phyloP scores from a whole-genome alignment of 345 rosid genomes.

The Nasturtium officinale region DNA sequence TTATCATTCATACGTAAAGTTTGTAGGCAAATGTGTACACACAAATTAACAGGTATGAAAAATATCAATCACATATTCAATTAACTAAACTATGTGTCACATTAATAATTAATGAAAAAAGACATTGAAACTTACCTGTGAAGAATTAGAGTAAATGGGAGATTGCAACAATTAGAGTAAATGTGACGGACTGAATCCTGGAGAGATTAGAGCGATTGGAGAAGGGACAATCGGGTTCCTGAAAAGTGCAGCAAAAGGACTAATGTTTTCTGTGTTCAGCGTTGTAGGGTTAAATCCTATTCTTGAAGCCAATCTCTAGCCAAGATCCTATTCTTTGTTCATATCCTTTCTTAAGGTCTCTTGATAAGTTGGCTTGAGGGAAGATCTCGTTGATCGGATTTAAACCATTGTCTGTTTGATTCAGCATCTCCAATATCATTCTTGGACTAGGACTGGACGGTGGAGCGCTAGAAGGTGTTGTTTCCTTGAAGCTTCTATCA shows the following conservation, averaged over 20 bases:
- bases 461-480: background rate
- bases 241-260: constrained; percentile 10
- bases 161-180: constrained; percentile 21
- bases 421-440: background rate
- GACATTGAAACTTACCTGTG: constrained; percentile 15
- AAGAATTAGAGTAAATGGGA: constrained; percentile 7
- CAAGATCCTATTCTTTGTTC: constrained; percentile 11
- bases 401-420: constrained; percentile 15
- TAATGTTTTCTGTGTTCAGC: background rate
- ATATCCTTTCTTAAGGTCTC: background rate
- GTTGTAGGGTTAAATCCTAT: background rate
- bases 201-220: constrained; percentile 12
- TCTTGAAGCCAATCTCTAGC: constrained; percentile 23
- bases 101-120: background rate
- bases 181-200: constrained; percentile 33
- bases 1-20: too few species aligned
- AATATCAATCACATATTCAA: background rate
- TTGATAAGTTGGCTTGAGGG: constrained; percentile 6
- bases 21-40: too few species aligned
- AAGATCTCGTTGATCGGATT: constrained; percentile 15
- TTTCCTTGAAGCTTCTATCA: constrained; percentile 11
- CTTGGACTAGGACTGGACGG: constrained; percentile 19
- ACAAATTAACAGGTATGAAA: too few species aligned
- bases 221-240: constrained; percentile 5
- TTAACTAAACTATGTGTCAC: background rate